phyloP scores from a whole-genome alignment of 2,329 filamentous ascomycete species.

The Chlorencoelia australis region DNA sequence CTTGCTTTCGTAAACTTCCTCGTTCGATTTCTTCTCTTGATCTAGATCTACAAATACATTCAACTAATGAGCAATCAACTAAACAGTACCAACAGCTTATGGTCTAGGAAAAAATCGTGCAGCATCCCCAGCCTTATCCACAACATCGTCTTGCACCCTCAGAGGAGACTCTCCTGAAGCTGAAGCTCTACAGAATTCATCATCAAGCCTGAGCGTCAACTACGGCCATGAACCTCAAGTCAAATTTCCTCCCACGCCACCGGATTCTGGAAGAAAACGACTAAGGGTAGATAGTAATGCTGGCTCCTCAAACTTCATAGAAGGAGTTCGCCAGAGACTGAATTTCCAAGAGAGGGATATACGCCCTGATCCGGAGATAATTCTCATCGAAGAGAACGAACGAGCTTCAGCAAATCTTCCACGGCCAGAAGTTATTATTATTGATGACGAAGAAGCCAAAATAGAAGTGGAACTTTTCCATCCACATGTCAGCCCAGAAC shows the following conservation, averaged over 20 bases:
- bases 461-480: background rate
- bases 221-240: too few species aligned
- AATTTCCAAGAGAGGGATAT: background rate
- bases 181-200: background rate
- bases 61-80: too few species aligned
- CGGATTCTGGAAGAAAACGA: too few species aligned
- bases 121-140: background rate
- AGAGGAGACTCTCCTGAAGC: background rate
- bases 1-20: too few species aligned
- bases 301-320: background rate
- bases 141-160: background rate
- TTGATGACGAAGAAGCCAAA: constrained; percentile 2
- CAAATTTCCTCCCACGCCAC: too few species aligned
- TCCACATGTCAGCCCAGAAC: background rate
- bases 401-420: background rate
- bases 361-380: background rate
- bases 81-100: too few species aligned
- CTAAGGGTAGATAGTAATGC: too few species aligned
- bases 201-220: background rate
- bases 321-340: background rate
- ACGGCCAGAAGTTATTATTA: background rate
- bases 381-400: background rate
- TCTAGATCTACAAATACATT: background rate
- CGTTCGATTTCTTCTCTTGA: background rate
- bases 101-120: background rate